A percentile compares a stretch with the other conserved stretches of the same genome.
Conservation (phyloP, 441 rosid genomes). For the Lepidium campestre region DNA sequence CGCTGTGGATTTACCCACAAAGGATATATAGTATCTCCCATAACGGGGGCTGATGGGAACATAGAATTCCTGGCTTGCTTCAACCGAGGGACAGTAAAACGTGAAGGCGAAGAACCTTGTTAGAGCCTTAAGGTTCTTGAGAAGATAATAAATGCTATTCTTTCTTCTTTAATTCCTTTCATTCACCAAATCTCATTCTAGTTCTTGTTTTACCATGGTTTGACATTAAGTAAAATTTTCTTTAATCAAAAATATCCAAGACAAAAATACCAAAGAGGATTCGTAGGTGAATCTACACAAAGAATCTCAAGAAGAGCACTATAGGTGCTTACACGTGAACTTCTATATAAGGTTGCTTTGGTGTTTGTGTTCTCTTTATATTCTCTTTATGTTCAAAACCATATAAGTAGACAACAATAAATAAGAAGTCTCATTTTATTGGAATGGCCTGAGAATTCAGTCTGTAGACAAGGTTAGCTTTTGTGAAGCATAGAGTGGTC, state of each 20-base stretch:
- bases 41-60: conserved; percentile 91
- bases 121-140: background rate
- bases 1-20: conserved; percentile 59
- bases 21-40: conserved; percentile 86
- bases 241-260: background rate
- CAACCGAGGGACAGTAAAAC: conserved; percentile 32
- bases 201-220: background rate
- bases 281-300: background rate
- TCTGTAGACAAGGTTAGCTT: background rate
- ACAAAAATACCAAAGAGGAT: background rate
- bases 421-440: background rate
- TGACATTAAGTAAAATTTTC: background rate
- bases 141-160: background rate
- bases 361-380: too few relatives aligned
- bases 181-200: background rate
- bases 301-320: background rate
- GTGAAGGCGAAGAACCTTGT: background rate
- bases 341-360: too few relatives aligned
- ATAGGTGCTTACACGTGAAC: background rate
- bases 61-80: conserved; percentile 80
- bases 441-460: background rate
- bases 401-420: background rate
- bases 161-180: conserved; percentile 3
- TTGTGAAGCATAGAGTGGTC: background rate
- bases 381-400: too few relatives aligned